Evolutionary conservation across 352 stramenopile species (phyloP), one percentile per base, ranked within the genome.

Genomic region (Thalassiosira livingstoniorum): DNA sequence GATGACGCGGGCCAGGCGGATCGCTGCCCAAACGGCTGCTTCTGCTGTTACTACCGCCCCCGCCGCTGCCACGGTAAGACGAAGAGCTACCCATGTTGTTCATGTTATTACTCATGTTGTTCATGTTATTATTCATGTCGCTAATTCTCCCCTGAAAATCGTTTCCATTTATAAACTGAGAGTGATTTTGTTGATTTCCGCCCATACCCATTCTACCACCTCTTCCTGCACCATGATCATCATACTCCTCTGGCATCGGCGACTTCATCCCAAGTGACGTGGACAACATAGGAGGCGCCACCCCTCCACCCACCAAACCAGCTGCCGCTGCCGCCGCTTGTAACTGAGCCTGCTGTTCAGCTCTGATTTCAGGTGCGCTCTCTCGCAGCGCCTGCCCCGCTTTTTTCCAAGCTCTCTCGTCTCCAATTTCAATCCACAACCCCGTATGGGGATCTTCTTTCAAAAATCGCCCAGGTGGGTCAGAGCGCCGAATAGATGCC

Each of bases 401-500:
- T 73, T 95, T 95, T 27, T 94, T 89, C 43, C 88, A 75, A 2
- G 90, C 90, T n/a, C 87, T 81, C 71, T 94, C 85, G 67, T 94
- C 90, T 25, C 88, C 89, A 70, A 94, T 95, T 35, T 94, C 91
- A 11, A 81, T 61, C 89, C 88, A 94, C 55, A 89, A 42, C 0
- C 80, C 85, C 2, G 71, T 86, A 13, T 82, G 47, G 23, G 82
- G 25, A 53, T 94, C 90, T 61, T 92, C 86, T 58, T 94, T 94
- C n/a, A 94, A 65, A 78, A 94, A 94, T n/a, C 86, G 43, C 11
- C 90, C 90, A 0, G 80, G 69, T 11, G 87, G 85, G 31, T 92
- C 70, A 64, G 85, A 86, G 1, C 25, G 55, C 29, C 90, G 84
- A 53, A 93, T 89, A n/a, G 73, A 68, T 1, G 76, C 42, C 0